These are phyloP conservation scores for Truncatella angustata DNA, from an alignment of 2,329 filamentous ascomycete species.

Conservation along the genomic window DNA sequence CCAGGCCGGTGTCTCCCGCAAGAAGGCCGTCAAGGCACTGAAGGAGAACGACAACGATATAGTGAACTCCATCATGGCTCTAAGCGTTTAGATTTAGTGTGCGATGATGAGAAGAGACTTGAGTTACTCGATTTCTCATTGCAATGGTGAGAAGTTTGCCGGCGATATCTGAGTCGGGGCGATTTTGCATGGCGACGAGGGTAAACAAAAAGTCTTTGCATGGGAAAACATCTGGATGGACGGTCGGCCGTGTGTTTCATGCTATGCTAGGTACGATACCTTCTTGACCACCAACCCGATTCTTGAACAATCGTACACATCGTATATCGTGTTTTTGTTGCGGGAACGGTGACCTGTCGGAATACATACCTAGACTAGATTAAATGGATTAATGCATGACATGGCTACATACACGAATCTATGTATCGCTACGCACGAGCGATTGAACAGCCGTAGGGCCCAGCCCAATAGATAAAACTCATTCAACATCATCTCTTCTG, in stretches of 20 bases:
- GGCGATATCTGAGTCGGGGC: conserved; percentile 9
- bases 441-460: no score
- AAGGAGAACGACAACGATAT: conserved; percentile 99
- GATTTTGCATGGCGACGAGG: conserved; percentile 18
- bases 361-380: no score
- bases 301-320: conserved; percentile 9
- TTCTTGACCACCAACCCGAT: conserved; percentile 20
- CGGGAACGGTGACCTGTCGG: no score
- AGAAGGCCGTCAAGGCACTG: conserved; percentile 98
- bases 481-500: no score
- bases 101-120: background rate
- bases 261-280: conserved; percentile 26
- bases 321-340: no score
- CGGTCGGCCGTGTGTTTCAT: conserved; percentile 23
- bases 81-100: conserved; percentile 66
- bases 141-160: background rate
- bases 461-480: no score
- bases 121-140: no score
- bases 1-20: conserved; percentile 92
- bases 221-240: conserved; percentile 16
- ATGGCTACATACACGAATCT: no score
- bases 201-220: conserved; percentile 17
- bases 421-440: no score
- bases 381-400: no score
- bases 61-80: conserved; percentile 99